These are phyloP conservation scores for Hypseocharis bilobata DNA, from an alignment of 441 rosid species.

Conservation along the genomic window DNA sequence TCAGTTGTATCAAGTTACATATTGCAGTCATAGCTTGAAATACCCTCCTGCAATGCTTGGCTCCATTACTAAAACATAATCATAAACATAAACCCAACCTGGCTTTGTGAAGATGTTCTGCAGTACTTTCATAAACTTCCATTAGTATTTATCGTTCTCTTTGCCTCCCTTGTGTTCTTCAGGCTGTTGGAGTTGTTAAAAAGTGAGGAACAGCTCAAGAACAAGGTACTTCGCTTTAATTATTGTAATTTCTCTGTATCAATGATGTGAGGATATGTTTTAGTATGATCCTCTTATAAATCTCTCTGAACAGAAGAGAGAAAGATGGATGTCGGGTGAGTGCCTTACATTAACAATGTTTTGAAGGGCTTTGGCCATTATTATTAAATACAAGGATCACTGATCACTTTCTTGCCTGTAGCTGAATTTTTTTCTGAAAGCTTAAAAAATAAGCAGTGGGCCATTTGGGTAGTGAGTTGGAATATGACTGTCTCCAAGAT, in stretches of 20 bases:
- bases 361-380: too few species aligned
- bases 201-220: background rate
- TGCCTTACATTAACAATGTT: too few species aligned
- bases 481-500: background rate
- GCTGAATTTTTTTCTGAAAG: background rate
- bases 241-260: background rate
- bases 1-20: background rate
- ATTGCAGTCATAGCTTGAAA: background rate
- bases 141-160: background rate
- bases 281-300: background rate
- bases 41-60: background rate
- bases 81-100: background rate
- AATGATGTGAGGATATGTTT: background rate
- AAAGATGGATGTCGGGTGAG: too few species aligned
- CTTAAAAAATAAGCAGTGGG: too few species aligned
- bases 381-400: too few species aligned
- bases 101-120: background rate
- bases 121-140: background rate
- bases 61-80: background rate
- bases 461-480: too few species aligned
- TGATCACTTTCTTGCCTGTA: too few species aligned
- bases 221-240: background rate
- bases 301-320: too few species aligned
- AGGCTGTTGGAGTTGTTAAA: constrained; percentile 7
- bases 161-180: background rate